Evolutionary conservation across 1,284 basidiomycete species (phyloP).

Genomic region (Trichosporon sp.): DNA sequence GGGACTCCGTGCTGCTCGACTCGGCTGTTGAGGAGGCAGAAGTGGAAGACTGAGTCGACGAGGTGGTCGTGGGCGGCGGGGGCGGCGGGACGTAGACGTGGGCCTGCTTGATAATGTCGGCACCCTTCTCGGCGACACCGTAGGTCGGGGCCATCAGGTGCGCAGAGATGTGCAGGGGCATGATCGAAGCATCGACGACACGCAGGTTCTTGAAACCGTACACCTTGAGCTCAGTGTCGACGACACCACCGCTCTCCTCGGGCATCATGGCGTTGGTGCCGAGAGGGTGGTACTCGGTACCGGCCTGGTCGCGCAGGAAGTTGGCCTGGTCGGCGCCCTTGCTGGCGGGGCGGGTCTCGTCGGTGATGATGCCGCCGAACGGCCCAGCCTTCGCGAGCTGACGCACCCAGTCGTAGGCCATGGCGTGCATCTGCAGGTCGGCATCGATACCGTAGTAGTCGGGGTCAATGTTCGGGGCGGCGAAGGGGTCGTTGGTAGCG

Average conservation of each 20-base stretch:
- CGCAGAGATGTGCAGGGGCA: conserved; percentile 48
- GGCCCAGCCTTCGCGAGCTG: conserved; percentile 34
- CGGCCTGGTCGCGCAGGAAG: conserved; percentile 35
- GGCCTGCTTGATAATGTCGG: conserved; percentile 55
- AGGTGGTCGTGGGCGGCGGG: background rate
- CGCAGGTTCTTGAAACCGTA: conserved; percentile 57
- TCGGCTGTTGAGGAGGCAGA: too few species aligned
- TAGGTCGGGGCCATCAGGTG: conserved; percentile 55
- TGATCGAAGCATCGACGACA: conserved; percentile 50
- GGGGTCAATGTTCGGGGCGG: conserved; percentile 58
- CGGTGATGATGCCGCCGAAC: conserved; percentile 27
- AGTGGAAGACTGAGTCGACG: background rate
- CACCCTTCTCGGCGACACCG: conserved; percentile 64
- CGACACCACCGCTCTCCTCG: conserved; percentile 58
- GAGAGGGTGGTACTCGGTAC: conserved; percentile 56
- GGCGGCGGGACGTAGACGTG: background rate
- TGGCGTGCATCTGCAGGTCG: conserved; percentile 38
- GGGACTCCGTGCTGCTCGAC: background rate
- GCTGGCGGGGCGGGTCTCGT: conserved; percentile 27
- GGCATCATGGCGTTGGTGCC: conserved; percentile 65
- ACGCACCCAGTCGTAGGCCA: conserved; percentile 35
- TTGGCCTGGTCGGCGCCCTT: conserved; percentile 32
- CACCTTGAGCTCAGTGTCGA: conserved; percentile 58
- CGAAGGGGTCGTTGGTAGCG: conserved; percentile 56
- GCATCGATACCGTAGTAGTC: conserved; percentile 53